Evolutionary conservation across 305 asterid species (phyloP).

Genomic region (Ruellia speciosa): DNA sequence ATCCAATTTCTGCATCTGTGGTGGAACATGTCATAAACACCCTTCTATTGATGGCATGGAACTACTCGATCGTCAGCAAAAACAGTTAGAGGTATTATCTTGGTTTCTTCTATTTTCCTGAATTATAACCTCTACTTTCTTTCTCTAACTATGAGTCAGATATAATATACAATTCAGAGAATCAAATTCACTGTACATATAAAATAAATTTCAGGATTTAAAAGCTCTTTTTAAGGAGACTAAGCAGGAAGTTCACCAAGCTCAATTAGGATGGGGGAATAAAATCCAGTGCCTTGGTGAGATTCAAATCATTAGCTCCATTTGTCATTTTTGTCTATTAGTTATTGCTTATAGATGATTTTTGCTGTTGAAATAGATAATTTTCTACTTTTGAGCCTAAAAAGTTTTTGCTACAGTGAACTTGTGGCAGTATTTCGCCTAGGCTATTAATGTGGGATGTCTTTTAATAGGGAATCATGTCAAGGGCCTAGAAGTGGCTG

Average conservation of each 20-base stretch:
- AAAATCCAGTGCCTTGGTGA: constrained; percentile 65
- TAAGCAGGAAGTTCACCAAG: constrained; percentile 46
- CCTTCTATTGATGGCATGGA: constrained; percentile 32
- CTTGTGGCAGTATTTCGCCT: constrained; percentile 5
- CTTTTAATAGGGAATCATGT: constrained; percentile 51
- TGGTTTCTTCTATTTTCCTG: constrained; percentile 14
- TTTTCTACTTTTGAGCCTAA: background rate
- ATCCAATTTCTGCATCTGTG: constrained; percentile 59
- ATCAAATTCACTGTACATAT: constrained; percentile 9
- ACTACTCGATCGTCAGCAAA: constrained; percentile 52
- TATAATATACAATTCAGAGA: background rate
- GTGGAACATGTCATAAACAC: constrained; percentile 30
- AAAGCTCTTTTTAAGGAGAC: constrained; percentile 47
- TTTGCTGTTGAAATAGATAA: constrained; percentile 11
- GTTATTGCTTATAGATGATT: background rate
- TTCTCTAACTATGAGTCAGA: constrained; percentile 1
- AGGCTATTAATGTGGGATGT: constrained; percentile 12
- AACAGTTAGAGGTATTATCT: constrained; percentile 56
- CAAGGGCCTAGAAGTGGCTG: constrained; percentile 57
- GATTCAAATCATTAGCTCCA: constrained; percentile 26
- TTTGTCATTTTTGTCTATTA: constrained; percentile 8
- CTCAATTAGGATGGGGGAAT: constrained; percentile 50
- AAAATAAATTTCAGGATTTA: constrained; percentile 45
- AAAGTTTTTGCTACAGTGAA: background rate
- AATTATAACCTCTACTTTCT: background rate